Evolutionary conservation across 345 rosid species (phyloP).

Genomic region (Gossypium arboreum): DNA sequence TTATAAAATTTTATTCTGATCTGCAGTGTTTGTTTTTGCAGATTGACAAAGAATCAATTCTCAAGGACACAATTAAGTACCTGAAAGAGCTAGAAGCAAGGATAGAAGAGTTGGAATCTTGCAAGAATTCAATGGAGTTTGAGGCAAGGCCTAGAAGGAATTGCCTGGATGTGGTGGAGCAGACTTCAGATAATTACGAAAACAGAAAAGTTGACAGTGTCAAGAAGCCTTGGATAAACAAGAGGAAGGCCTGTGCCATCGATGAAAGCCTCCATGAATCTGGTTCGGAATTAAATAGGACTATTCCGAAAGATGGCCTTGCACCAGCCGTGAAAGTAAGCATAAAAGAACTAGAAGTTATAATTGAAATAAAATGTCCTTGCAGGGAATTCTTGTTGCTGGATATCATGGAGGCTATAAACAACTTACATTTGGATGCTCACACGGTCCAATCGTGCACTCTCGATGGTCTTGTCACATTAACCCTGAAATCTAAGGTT

Average conservation of each 20-base stretch:
- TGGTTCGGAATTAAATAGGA: slow-evolving; percentile 30
- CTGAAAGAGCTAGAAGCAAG: slow-evolving; percentile 63
- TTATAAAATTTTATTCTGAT: not conserved
- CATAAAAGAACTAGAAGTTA: slow-evolving; percentile 47
- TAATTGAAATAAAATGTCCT: slow-evolving; percentile 61
- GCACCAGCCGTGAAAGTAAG: slow-evolving; percentile 39
- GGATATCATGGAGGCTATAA: slow-evolving; percentile 75
- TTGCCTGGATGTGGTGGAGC: slow-evolving; percentile 43
- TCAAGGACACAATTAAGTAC: slow-evolving; percentile 59
- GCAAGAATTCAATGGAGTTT: slow-evolving; percentile 52
- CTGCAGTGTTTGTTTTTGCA: slow-evolving; percentile 21
- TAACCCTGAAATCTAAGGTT: slow-evolving; percentile 76
- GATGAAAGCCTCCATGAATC: slow-evolving; percentile 36
- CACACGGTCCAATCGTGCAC: slow-evolving; percentile 61
- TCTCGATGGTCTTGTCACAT: slow-evolving; percentile 48
- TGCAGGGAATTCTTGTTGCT: slow-evolving; percentile 63
- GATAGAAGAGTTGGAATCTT: slow-evolving; percentile 77
- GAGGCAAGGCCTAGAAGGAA: slow-evolving; percentile 43
- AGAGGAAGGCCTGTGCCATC: slow-evolving; percentile 58
- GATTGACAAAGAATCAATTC: slow-evolving; percentile 60
- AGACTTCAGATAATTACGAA: slow-evolving; percentile 62
- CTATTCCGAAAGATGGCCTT: slow-evolving; percentile 23
- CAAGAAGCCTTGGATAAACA: slow-evolving; percentile 44
- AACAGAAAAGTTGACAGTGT: slow-evolving; percentile 26
- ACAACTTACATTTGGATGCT: slow-evolving; percentile 68